A percentile compares a stretch with the other conserved stretches of the same genome.
Conservation (phyloP, 352 stramenopile genomes). For the Pythium graminicola region DNA sequence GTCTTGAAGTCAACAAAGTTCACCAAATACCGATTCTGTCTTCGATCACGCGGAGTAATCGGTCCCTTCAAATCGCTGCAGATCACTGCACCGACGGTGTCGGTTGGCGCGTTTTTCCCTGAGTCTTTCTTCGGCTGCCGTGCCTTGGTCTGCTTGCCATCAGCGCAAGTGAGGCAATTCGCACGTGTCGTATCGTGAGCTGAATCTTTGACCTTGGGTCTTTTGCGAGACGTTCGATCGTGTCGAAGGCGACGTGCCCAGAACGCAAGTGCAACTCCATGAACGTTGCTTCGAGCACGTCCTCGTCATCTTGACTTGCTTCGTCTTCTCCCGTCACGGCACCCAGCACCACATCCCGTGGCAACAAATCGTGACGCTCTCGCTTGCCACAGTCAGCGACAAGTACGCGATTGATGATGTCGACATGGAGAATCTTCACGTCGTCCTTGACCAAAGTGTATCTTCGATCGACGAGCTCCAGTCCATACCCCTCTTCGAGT, state of each 20-base stretch:
- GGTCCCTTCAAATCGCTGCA: constrained; percentile 20
- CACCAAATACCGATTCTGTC: constrained; percentile 10
- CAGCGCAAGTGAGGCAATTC: constrained; percentile 10
- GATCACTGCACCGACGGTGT: constrained; percentile 5
- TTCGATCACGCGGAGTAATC: constrained; percentile 5
- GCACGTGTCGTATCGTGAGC: background rate
- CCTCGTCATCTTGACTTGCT: background rate
- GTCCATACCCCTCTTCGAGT: background rate
- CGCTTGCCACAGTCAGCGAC: background rate
- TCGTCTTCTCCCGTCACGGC: background rate
- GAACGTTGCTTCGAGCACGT: constrained; percentile 6
- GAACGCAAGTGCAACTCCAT: constrained; percentile 8
- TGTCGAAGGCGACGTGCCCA: constrained; percentile 10
- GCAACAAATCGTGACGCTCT: no score
- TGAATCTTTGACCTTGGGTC: background rate
- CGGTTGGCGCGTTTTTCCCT: constrained; percentile 2
- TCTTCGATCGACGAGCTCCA: background rate
- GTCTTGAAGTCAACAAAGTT: constrained; percentile 19
- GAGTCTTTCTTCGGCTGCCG: constrained; percentile 9
- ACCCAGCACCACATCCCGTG: background rate
- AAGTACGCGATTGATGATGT: constrained; percentile 6
- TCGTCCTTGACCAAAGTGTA: background rate
- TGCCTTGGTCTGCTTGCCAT: constrained; percentile 13
- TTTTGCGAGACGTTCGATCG: constrained; percentile 5
- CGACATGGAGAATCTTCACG: background rate